phyloP scores from a whole-genome alignment of 352 stramenopile species.

The Pythium grandisporangium region DNA sequence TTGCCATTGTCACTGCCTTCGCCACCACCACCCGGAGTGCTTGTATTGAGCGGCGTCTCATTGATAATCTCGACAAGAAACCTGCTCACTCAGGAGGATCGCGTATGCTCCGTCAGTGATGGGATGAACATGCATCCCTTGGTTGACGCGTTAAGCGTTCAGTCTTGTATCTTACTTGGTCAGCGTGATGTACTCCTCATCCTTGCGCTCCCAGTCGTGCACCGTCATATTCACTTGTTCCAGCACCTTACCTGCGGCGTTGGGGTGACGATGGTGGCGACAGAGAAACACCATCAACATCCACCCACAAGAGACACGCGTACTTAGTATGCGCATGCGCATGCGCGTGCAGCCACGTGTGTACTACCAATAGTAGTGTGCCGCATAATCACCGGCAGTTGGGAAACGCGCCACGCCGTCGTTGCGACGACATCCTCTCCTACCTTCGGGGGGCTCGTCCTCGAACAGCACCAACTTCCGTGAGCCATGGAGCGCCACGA shows the following conservation, averaged over 20 bases:
- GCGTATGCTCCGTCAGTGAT: no score
- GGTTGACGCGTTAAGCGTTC: neutral
- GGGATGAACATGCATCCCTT: no score
- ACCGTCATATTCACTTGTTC: constrained; percentile 45
- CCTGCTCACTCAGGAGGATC: no score
- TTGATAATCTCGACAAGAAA: constrained; percentile 72
- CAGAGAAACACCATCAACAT: constrained; percentile 1
- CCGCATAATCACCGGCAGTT: no score
- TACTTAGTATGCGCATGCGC: no score
- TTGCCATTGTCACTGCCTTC: neutral
- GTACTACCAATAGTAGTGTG: no score
- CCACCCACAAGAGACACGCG: neutral
- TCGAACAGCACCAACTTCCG: constrained; percentile 53
- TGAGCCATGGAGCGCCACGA: constrained; percentile 40
- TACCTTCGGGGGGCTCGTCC: constrained; percentile 29
- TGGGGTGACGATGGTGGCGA: no score
- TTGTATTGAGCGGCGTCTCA: constrained; percentile 27
- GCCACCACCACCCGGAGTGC: neutral
- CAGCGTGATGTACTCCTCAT: constrained; percentile 46
- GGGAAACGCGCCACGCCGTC: no score
- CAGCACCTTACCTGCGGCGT: constrained; percentile 30
- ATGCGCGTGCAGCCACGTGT: no score
- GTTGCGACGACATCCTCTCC: constrained; percentile 4
- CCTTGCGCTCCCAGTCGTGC: constrained; percentile 46
- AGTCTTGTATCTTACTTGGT: constrained; percentile 36